Evolutionary conservation across 1,284 basidiomycete species (phyloP).

Genomic region (Apiotrichum domesticum): DNA sequence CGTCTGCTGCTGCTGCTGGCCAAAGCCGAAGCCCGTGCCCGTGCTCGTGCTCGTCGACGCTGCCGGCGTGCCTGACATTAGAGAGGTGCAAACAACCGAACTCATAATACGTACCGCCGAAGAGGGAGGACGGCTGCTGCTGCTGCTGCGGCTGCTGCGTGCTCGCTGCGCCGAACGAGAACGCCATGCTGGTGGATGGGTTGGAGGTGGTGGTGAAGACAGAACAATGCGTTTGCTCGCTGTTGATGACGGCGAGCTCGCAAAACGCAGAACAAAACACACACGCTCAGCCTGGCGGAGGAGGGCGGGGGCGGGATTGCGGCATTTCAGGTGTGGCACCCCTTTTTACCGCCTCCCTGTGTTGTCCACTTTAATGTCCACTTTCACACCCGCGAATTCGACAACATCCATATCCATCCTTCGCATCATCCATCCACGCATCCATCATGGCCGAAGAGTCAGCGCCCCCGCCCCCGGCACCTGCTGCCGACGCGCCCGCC

Average conservation of each 20-base stretch:
- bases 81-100: not conserved
- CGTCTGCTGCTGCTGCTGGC: not conserved
- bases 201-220: not conserved
- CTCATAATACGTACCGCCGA: slow-evolving; percentile 15
- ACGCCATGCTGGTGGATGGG: slow-evolving; percentile 14
- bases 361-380: not conserved
- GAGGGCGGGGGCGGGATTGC: not conserved
- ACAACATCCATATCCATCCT: not conserved
- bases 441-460: slow-evolving; percentile 2
- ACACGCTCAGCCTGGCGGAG: not conserved
- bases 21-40: slow-evolving; percentile 1
- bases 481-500: not conserved
- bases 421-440: not conserved
- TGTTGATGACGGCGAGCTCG: not conserved
- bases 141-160: not conserved
- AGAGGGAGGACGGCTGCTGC: slow-evolving; percentile 9
- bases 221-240: slow-evolving; percentile 1
- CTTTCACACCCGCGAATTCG: not conserved
- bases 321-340: slow-evolving; percentile 9
- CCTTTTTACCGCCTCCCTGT: not conserved
- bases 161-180: slow-evolving; percentile 23
- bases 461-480: not conserved
- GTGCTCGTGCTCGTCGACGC: slow-evolving; percentile 8
- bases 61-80: slow-evolving; percentile 7
- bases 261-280: too few relatives aligned